phyloP scores from a whole-genome alignment of 2,329 filamentous ascomycete species.

The Drechslerella coelobrocha region DNA sequence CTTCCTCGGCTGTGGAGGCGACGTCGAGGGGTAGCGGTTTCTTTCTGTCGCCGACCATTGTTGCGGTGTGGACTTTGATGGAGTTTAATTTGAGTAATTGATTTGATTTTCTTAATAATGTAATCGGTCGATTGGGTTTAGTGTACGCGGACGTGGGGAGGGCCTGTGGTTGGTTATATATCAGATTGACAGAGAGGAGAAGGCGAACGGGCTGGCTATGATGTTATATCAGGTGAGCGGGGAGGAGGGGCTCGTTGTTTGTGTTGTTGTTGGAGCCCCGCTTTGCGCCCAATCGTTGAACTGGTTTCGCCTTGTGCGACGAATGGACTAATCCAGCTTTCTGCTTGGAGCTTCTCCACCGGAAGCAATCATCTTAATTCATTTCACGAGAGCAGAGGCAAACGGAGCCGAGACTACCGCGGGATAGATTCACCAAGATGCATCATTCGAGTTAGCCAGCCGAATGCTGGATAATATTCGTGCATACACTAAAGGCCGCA shows the following conservation, averaged over 20 bases:
- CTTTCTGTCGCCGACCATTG: slow-evolving; percentile 31
- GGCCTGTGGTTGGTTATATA: not conserved
- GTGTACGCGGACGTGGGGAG: not conserved
- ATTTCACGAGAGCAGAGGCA: no score
- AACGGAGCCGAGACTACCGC: no score
- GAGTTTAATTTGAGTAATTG: slow-evolving; percentile 4
- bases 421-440: no score
- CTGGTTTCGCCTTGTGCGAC: no score
- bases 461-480: no score
- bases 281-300: no score
- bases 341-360: no score
- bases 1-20: slow-evolving; percentile 3
- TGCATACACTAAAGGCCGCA: no score
- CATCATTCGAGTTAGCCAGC: no score
- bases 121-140: not conserved
- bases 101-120: not conserved
- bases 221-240: not conserved
- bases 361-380: no score
- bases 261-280: not conserved
- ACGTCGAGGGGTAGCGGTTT: slow-evolving; percentile 23
- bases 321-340: no score
- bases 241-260: not conserved
- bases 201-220: not conserved
- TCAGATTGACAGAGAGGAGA: no score
- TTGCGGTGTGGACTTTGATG: not conserved